These are phyloP conservation scores for Porcisia deanei DNA, from an alignment of 208 protist genomes.

Conservation along the genomic window DNA sequence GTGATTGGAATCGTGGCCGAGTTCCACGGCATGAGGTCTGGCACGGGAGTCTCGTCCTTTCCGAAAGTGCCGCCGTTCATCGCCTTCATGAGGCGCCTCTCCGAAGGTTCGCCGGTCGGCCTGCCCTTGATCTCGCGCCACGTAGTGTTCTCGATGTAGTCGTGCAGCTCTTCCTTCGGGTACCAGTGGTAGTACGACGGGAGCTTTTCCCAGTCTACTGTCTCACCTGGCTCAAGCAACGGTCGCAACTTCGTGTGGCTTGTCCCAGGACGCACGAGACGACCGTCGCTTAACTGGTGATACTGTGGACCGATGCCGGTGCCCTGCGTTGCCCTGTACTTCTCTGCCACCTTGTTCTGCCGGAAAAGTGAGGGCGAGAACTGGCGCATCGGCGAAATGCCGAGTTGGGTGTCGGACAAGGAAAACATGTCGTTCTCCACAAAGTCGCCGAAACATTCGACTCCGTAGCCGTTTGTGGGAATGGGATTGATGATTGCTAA, in stretches of 20 bases:
- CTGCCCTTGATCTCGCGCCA: constrained; percentile 77
- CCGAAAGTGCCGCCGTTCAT: constrained; percentile 12
- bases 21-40: constrained; percentile 81
- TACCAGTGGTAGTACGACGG: constrained; percentile 92
- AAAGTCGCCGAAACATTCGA: constrained; percentile 91
- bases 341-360: constrained; percentile 82
- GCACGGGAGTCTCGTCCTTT: constrained; percentile 55
- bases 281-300: constrained; percentile 80
- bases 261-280: constrained; percentile 82
- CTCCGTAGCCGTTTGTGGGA: constrained; percentile 86
- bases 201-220: constrained; percentile 83
- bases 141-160: constrained; percentile 90
- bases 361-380: constrained; percentile 75
- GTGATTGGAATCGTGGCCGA: constrained; percentile 85
- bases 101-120: constrained; percentile 54
- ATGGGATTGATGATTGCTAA: constrained; percentile 88
- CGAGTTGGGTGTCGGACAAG: constrained; percentile 81
- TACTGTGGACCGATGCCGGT: constrained; percentile 85
- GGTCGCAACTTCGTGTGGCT: constrained; percentile 84
- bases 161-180: constrained; percentile 82
- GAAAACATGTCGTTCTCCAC: constrained; percentile 91
- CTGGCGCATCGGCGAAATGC: constrained; percentile 75
- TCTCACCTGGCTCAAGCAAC: constrained; percentile 84
- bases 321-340: constrained; percentile 87
- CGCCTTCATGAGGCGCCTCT: constrained; percentile 51